Evolutionary conservation across 352 stramenopile genomes (phyloP).

Genomic region (Phytophthora uliginosa): DNA sequence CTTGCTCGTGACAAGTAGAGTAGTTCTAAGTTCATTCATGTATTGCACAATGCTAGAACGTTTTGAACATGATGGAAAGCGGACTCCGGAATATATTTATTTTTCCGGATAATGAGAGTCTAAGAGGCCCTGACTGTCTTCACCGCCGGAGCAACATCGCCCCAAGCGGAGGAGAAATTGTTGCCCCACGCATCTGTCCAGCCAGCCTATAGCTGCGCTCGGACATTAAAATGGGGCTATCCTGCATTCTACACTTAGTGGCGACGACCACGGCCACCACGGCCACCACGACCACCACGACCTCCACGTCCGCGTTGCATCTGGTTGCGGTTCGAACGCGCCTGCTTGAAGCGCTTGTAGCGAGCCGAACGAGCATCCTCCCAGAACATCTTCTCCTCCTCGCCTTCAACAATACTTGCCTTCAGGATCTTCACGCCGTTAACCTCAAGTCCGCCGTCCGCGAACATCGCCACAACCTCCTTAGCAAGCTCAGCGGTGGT

Average conservation of each 20-base stretch:
- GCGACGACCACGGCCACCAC: slow-evolving; percentile 44
- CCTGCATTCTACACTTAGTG: slow-evolving; percentile 45
- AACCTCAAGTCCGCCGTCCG: slow-evolving; percentile 69
- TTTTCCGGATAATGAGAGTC: slow-evolving; percentile 29
- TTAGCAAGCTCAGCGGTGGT: slow-evolving; percentile 66
- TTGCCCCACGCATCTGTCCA: slow-evolving; percentile 3
- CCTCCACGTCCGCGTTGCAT: slow-evolving; percentile 46
- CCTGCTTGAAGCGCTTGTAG: slow-evolving; percentile 84
- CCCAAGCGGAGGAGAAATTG: slow-evolving; percentile 11
- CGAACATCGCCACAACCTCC: slow-evolving; percentile 74
- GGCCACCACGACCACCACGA: slow-evolving; percentile 48
- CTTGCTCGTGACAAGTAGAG: slow-evolving; percentile 65
- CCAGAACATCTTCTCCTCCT: slow-evolving; percentile 91
- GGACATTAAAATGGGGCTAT: not conserved
- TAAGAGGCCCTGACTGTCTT: slow-evolving; percentile 25
- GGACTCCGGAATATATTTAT: slow-evolving; percentile 45
- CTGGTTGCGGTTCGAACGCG: slow-evolving; percentile 79
- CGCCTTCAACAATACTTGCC: slow-evolving; percentile 69
- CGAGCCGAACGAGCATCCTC: slow-evolving; percentile 76
- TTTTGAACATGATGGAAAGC: slow-evolving; percentile 20
- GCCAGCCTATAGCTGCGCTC: slow-evolving; percentile 14
- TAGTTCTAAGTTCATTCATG: not conserved
- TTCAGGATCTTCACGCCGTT: slow-evolving; percentile 73
- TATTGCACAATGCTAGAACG: slow-evolving; percentile 3
- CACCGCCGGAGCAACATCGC: slow-evolving; percentile 13